Evolutionary conservation across 1,284 basidiomycete genomes (phyloP), one percentile per base, ranked within the genome.

Genomic region (Apiotrichum gamsii): DNA sequence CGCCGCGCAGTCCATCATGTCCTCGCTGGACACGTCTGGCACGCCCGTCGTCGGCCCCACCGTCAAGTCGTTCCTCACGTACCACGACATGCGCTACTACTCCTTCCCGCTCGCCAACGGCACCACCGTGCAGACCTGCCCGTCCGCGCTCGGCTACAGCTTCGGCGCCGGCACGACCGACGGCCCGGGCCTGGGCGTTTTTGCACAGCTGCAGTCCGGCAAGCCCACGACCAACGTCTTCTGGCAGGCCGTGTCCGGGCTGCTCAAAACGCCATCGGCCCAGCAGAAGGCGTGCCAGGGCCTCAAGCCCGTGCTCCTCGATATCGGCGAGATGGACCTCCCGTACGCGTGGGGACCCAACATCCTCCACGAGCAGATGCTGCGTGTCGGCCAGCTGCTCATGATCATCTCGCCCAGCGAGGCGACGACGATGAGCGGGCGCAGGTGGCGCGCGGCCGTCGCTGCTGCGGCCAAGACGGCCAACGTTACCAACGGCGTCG

Each of bases 151-250:
- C 5, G 51, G 51, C 25, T 39, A 39, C 36, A 39, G 43, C 2
- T 53, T 53, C 18, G 51, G 28, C 4, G 51, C 51, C 13, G 51
- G 51, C 13, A 49, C 51, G 11, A 43, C 51, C 3, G 51, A 53
- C 44, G 51, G 51, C 1, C 47, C 51, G 1, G 51, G 51, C 5
- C n/a, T 43, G 15, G 24, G 30, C 28, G 47, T 39, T 37, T 53
- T 53, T 30, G 19, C 19, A 14, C 51, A 53, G 38, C 3, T 28
- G 0, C 28, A 43, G n/a, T 15, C 33, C 11, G 39, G 39, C 16
- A n/a, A 2, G 6, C 28, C 40, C 18, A 6, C 6, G 25, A 28
- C 6, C 25, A 49, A 53, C 36, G 47, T 47, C 23, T 49, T 53
- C 37, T 53, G 51, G 51, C 18, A 28, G 36, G 25, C 45, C 18